Base-by-base conservation (phyloP, 257 asterid genomes). In the Capsicum baccatum region DNA sequence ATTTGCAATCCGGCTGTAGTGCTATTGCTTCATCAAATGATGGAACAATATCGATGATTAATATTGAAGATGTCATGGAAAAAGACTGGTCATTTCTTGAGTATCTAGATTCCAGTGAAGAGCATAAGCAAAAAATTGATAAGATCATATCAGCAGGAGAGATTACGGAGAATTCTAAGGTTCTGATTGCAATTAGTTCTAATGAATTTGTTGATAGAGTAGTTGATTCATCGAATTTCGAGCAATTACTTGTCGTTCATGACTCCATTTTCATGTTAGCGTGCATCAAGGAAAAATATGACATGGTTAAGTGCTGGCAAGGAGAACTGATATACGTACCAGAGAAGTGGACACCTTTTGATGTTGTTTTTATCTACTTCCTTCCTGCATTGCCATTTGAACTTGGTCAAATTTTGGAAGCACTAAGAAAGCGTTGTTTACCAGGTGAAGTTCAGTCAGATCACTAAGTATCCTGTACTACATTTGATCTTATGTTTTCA, bases 61-160 rank as follows among this genome's bases (percentile, higher is more conserved):
- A 87, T 80, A 89, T 93, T 73, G 97, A 93, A 87, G 97, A 92
- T 81, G 79, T 91, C 57, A 88, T 90, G 86, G 94, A 91, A 83
- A 95, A 93, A 83, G 95, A 95, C 86, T 93, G 97, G 96, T 91
- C 98, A 9, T 91, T 95, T 89, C 95, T 95, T 78, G 98, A 96
- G 9, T 52, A 87, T 57, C 60, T 83, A 54, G 84, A 85, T 85
- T 85, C 89, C n/a, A 91, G 89, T 80, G 91, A 83, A 85, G 90
- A 83, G 83, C 90, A 88, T 78, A 82, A 81, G 74, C 86, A 50
- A 85, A 93, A 86, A 83, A 84, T 88, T 48, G 92, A 93, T 47
- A 85, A 79, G 57, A 93, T 96, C 79, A 91, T 96, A 81, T 90
- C 91, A 39, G 93, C 93, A 0, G 99, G 92, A 59, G 88, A 85